Conservation (phyloP, 352 stramenopile species). For the Pythium apleroticum region DNA sequence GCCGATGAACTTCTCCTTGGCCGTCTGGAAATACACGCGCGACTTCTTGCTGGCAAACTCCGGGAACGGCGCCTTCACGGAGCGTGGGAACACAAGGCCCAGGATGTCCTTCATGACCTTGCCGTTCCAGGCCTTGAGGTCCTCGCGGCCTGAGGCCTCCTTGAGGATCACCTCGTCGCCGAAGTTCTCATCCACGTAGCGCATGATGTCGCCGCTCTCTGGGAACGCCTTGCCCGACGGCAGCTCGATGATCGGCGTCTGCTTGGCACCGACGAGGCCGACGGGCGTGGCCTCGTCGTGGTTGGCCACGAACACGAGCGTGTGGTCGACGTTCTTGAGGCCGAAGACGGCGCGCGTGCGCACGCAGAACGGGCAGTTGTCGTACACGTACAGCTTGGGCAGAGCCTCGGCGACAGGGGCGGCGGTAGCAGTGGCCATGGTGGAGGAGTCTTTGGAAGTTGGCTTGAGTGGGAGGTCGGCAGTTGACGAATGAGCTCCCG, state of each 20-base stretch:
- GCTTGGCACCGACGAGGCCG: slow-evolving; percentile 33
- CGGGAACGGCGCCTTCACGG: slow-evolving; percentile 38
- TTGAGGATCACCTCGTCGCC: slow-evolving; percentile 30
- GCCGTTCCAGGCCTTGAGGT: slow-evolving; percentile 46
- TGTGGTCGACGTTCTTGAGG: slow-evolving; percentile 38
- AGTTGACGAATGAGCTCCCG: neutral
- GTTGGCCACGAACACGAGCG: slow-evolving; percentile 39
- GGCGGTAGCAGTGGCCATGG: neutral
- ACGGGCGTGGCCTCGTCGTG: slow-evolving; percentile 44
- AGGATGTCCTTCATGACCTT: slow-evolving; percentile 30
- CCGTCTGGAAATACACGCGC: slow-evolving; percentile 50
- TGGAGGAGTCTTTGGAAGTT: neutral
- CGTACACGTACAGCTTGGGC: slow-evolving; percentile 55
- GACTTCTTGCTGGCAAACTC: slow-evolving; percentile 48
- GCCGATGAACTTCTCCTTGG: slow-evolving; percentile 53
- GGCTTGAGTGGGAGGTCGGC: neutral
- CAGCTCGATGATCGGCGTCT: slow-evolving; percentile 3
- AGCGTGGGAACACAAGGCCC: slow-evolving; percentile 43
- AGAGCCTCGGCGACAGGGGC: neutral
- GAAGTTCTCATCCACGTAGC: slow-evolving; percentile 41
- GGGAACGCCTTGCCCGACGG: neutral
- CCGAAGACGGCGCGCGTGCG: slow-evolving; percentile 51
- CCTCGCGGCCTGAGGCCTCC: slow-evolving; percentile 35
- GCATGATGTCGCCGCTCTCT: slow-evolving; percentile 46
- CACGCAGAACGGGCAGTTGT: slow-evolving; percentile 59